A percentile compares a stretch with the other conserved stretches of the same genome.
Conservation (phyloP, 768 basidiomycete species). For the Paxillus involutus region DNA sequence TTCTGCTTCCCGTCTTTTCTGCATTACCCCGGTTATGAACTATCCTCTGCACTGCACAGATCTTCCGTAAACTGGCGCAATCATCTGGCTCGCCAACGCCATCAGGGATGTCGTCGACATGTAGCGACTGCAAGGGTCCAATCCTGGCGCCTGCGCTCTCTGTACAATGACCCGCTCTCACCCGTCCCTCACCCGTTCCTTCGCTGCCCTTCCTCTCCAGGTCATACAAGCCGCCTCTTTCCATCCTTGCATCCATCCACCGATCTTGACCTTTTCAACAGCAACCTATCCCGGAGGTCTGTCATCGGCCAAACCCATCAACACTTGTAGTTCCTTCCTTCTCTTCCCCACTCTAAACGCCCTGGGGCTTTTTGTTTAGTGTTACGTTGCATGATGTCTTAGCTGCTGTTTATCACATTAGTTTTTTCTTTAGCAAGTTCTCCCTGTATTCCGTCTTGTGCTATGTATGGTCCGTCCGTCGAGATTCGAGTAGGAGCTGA, state of each 20-base stretch:
- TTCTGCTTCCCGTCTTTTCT: not conserved
- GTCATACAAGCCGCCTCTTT: not conserved
- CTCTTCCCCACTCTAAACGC: not conserved
- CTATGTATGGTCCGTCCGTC: not conserved
- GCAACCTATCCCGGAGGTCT: not conserved
- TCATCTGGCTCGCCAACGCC: conserved; percentile 3
- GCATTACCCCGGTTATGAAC: not conserved
- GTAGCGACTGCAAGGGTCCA: conserved; percentile 22
- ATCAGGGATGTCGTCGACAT: conserved; percentile 9
- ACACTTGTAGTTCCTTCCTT: not conserved
- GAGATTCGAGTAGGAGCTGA: no score
- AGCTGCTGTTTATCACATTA: not conserved
- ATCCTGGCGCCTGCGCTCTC: conserved; percentile 15
- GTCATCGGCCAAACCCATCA: not conserved
- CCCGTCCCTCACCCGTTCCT: not conserved
- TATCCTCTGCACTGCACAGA: conserved; percentile 11
- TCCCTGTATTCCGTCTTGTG: not conserved
- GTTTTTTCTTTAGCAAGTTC: not conserved
- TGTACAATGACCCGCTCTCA: conserved; percentile 19
- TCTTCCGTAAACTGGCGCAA: conserved; percentile 32
- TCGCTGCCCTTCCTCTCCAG: not conserved
- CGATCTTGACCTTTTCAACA: not conserved
- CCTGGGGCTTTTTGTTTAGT: not conserved
- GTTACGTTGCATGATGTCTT: not conserved
- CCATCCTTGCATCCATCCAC: not conserved